These are phyloP conservation scores for Xylariaceae sp. DNA, from an alignment of 2,329 filamentous ascomycete genomes.

Conservation along the genomic window DNA sequence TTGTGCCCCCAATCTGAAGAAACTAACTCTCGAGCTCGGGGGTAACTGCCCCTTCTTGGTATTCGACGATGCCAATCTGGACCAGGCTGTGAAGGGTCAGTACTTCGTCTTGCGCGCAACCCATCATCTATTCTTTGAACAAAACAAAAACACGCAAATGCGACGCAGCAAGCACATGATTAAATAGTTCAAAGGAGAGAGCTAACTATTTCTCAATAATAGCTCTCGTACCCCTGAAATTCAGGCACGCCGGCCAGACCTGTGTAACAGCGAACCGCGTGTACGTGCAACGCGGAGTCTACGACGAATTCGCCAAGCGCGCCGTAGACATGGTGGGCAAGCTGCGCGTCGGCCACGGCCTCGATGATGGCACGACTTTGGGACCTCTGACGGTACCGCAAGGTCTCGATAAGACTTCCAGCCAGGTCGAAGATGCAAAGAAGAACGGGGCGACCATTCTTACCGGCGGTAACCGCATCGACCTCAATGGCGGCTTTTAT, in stretches of 20 bases:
- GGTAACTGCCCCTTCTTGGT: conserved; percentile 68
- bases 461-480: conserved; percentile 52
- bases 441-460: conserved; percentile 59
- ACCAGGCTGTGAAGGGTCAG: conserved; percentile 51
- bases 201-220: neutral
- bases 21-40: conserved; percentile 65
- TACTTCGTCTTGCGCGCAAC: no score
- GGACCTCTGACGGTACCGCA: conserved; percentile 56
- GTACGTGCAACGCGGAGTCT: conserved; percentile 60
- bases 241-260: conserved; percentile 57
- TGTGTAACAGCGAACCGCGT: conserved; percentile 64
- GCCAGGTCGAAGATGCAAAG: conserved; percentile 61
- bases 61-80: conserved; percentile 63
- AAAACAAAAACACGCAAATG: no score
- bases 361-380: conserved; percentile 51
- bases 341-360: conserved; percentile 60
- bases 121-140: no score
- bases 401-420: conserved; percentile 51
- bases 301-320: conserved; percentile 55
- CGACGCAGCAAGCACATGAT: no score
- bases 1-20: conserved; percentile 64
- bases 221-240: conserved; percentile 35
- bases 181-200: neutral
- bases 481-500: conserved; percentile 53
- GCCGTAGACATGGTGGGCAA: conserved; percentile 49